Evolutionary conservation across 1,139 yeast species (phyloP).

Genomic region (Pichia sp.): DNA sequence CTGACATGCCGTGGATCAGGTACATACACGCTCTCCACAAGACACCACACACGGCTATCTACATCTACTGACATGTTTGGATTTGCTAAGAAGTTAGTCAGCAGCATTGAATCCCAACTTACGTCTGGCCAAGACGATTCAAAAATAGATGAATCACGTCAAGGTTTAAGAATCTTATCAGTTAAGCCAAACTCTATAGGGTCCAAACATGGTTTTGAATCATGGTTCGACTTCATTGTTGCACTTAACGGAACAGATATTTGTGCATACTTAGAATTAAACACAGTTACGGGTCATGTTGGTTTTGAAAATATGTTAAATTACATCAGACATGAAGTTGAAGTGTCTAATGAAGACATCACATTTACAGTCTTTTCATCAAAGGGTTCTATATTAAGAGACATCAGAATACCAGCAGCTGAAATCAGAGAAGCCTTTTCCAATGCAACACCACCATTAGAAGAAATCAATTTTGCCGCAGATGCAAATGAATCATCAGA

Average conservation of each 20-base stretch:
- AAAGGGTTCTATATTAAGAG: slow-evolving; percentile 74
- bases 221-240: slow-evolving; percentile 85
- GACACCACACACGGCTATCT: no score
- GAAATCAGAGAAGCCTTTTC: slow-evolving; percentile 17
- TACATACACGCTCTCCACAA: no score
- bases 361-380: slow-evolving; percentile 80
- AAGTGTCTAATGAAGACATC: slow-evolving; percentile 35
- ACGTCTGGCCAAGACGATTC: slow-evolving; percentile 18
- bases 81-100: slow-evolving; percentile 82
- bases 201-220: slow-evolving; percentile 56
- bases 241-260: slow-evolving; percentile 75
- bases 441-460: slow-evolving; percentile 10
- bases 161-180: slow-evolving; percentile 56
- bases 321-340: slow-evolving; percentile 39
- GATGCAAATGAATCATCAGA: slow-evolving; percentile 21
- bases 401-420: slow-evolving; percentile 45
- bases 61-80: slow-evolving; percentile 77
- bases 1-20: no score
- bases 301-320: slow-evolving; percentile 24
- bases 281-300: slow-evolving; percentile 17
- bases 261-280: slow-evolving; percentile 16
- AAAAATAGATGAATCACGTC: slow-evolving; percentile 24
- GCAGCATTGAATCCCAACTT: slow-evolving; percentile 55
- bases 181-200: slow-evolving; percentile 45
- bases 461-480: slow-evolving; percentile 19